These are phyloP conservation scores for Basidioascus undulatus DNA, from an alignment of 768 basidiomycete species.

Conservation along the genomic window DNA sequence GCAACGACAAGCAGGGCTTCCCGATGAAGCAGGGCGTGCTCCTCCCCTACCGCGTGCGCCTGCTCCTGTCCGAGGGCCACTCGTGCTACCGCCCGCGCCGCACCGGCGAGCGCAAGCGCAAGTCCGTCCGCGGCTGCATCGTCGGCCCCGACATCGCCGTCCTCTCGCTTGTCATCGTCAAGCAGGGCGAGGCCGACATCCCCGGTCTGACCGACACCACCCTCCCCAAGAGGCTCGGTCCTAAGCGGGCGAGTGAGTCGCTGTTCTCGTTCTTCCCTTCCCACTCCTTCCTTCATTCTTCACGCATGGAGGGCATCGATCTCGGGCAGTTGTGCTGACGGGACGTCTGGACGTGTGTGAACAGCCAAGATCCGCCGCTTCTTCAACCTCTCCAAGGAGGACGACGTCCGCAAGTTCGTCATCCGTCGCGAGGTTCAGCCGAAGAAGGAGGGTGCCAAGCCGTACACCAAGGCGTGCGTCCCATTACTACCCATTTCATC, in stretches of 20 bases:
- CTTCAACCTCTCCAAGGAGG: constrained; percentile 94
- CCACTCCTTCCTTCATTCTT: background rate
- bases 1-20: constrained; percentile 97
- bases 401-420: constrained; percentile 95
- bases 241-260: constrained; percentile 36
- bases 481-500: constrained; percentile 10
- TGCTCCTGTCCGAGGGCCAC: constrained; percentile 87
- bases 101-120: constrained; percentile 89
- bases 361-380: constrained; percentile 90
- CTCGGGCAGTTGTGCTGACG: too few relatives aligned
- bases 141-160: constrained; percentile 92
- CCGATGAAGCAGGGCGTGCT: constrained; percentile 99
- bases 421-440: constrained; percentile 67
- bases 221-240: constrained; percentile 84
- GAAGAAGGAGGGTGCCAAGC: constrained; percentile 71
- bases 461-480: constrained; percentile 77
- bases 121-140: constrained; percentile 95
- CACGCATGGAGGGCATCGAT: constrained; percentile 1
- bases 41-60: constrained; percentile 71
- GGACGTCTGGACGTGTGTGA: too few relatives aligned
- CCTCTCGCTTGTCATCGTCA: constrained; percentile 77
- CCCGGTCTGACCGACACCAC: constrained; percentile 77
- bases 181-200: constrained; percentile 72
- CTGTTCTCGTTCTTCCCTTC: background rate
- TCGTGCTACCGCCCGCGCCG: constrained; percentile 90